A percentile compares a stretch with the other conserved stretches of the same genome.
Evolutionary conservation across 139 green algal species (phyloP).

Genomic region (Haematococcus sp.): DNA sequence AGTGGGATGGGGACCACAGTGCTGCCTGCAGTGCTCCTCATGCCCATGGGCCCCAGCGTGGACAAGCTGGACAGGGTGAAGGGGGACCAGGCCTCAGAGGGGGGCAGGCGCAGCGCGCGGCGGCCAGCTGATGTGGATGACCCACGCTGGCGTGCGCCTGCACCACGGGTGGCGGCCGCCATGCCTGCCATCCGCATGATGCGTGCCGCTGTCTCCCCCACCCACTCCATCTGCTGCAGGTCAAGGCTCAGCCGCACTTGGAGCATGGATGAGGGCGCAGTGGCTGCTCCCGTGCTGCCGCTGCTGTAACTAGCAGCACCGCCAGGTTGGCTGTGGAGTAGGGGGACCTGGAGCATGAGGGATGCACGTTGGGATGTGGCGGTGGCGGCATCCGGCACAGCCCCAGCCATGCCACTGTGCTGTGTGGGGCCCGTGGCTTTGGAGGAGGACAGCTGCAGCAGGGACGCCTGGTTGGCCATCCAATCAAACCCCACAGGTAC

Average conservation of each 20-base stretch:
- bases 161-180: too few relatives aligned
- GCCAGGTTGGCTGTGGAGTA: too few relatives aligned
- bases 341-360: too few relatives aligned
- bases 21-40: conserved; percentile 1
- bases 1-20: conserved; percentile 21
- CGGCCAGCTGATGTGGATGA: conserved; percentile 1
- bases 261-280: too few relatives aligned
- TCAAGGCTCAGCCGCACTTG: conserved; percentile 13
- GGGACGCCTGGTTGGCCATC: conserved; percentile 13
- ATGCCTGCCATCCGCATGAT: not conserved
- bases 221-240: conserved; percentile 16
- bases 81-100: conserved; percentile 31
- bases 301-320: too few relatives aligned
- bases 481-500: conserved; percentile 15
- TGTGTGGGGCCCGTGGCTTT: not conserved
- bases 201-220: not conserved
- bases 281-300: too few relatives aligned
- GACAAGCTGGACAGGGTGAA: conserved; percentile 12
- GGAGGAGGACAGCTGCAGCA: not conserved
- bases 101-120: conserved; percentile 31
- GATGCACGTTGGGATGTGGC: too few relatives aligned
- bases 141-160: too few relatives aligned
- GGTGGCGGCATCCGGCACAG: not conserved
- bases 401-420: not conserved
- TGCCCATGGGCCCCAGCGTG: not conserved